Conservation (phyloP, 1,284 basidiomycete species). For the Apiotrichum akiyoshidainum region DNA sequence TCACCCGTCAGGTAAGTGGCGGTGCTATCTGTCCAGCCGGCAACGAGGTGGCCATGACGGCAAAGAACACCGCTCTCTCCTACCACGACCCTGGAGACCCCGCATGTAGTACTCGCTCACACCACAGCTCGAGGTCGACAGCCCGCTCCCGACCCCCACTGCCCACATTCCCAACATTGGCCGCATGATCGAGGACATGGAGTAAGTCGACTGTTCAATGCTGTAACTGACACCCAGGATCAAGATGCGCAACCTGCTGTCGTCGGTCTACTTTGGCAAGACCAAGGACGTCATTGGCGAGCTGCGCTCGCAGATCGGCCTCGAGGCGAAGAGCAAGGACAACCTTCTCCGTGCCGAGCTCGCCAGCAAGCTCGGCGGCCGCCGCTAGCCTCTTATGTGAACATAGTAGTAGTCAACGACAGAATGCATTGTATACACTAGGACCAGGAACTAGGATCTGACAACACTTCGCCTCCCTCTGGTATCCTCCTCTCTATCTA, state of each 20-base stretch:
- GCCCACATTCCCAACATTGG: slow-evolving; percentile 92
- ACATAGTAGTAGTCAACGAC: not conserved
- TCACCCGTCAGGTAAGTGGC: slow-evolving; percentile 80
- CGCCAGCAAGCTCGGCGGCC: slow-evolving; percentile 59
- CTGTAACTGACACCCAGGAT: slow-evolving; percentile 51
- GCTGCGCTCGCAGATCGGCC: slow-evolving; percentile 78
- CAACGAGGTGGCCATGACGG: no score
- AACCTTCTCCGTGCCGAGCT: slow-evolving; percentile 89
- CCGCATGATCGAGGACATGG: slow-evolving; percentile 95
- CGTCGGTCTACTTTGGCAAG: slow-evolving; percentile 98
- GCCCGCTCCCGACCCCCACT: slow-evolving; percentile 68
- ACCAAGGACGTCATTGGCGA: slow-evolving; percentile 92
- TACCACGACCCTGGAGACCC: no score
- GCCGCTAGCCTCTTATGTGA: slow-evolving; percentile 18
- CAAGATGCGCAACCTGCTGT: slow-evolving; percentile 93
- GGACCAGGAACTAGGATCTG: not conserved
- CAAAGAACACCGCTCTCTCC: no score
- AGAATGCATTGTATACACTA: slow-evolving; percentile 21
- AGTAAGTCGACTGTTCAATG: slow-evolving; percentile 50
- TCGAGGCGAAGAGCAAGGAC: slow-evolving; percentile 77
- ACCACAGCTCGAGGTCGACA: slow-evolving; percentile 64
- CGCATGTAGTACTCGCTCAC: no score
- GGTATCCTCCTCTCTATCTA: not conserved
- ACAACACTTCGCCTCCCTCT: not conserved
- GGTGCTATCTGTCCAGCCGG: not conserved